Conservation (phyloP, 2,329 filamentous ascomycete genomes). For the Fusarium poae region DNA sequence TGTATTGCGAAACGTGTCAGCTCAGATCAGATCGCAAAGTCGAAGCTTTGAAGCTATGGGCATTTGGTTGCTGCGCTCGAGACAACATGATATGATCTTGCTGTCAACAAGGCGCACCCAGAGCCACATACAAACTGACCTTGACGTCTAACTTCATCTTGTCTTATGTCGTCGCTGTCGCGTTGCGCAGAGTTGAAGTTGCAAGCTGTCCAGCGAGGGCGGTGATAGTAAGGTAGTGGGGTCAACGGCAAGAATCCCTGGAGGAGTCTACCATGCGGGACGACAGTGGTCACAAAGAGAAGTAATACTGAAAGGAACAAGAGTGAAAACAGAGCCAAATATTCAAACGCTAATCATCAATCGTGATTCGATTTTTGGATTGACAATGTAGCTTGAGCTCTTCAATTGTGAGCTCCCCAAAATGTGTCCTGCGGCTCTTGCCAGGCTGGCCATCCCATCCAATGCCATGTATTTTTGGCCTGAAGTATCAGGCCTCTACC, state of each 20-base stretch:
- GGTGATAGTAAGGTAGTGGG: conserved; percentile 50
- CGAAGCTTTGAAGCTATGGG: conserved; percentile 6
- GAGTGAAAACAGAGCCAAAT: conserved; percentile 2
- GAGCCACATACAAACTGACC: conserved; percentile 47
- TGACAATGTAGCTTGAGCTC: conserved; percentile 40
- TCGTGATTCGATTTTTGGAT: conserved; percentile 34
- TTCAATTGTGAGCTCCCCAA: conserved; percentile 49
- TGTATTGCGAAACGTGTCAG: conserved; percentile 50
- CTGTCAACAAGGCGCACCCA: conserved; percentile 1
- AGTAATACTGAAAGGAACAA: background rate
- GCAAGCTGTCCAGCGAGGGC: conserved; percentile 50
- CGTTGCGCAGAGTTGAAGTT: conserved; percentile 47
- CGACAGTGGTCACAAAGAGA: conserved; percentile 22
- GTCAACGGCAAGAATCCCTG: conserved; percentile 47
- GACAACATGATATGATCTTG: background rate
- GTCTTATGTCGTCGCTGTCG: conserved; percentile 43
- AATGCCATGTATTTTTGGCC: conserved; percentile 44
- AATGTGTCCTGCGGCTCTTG: conserved; percentile 51
- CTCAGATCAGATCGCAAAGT: conserved; percentile 41
- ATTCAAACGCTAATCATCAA: conserved; percentile 39
- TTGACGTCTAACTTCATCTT: conserved; percentile 61
- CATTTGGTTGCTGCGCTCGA: background rate
- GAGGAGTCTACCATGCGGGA: conserved; percentile 46
- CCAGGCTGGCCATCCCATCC: conserved; percentile 45
- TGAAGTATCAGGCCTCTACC: conserved; percentile 45